These are phyloP conservation scores for Hypoxylon fragiforme DNA, from an alignment of 495 filamentous ascomycete species.

Conservation along the genomic window DNA sequence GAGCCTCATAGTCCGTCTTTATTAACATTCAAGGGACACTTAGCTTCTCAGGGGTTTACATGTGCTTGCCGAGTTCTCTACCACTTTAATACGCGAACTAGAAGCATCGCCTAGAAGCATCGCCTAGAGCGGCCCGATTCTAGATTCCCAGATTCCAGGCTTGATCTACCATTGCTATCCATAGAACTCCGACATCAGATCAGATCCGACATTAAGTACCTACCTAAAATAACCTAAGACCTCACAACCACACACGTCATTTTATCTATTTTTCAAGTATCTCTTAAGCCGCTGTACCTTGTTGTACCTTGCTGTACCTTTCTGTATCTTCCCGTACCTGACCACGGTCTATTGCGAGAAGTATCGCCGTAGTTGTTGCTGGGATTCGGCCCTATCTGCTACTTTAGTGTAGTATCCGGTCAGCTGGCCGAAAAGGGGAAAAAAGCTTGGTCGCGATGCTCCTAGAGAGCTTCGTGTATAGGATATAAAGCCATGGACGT, in stretches of 20 bases:
- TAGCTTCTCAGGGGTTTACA: slow-evolving; percentile 11
- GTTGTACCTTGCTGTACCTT: no score
- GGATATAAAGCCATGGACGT: slow-evolving; percentile 30
- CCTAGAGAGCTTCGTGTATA: slow-evolving; percentile 22
- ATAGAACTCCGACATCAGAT: slow-evolving; percentile 4
- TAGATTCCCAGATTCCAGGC: slow-evolving; percentile 10
- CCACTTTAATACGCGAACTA: slow-evolving; percentile 22
- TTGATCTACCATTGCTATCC: slow-evolving; percentile 15
- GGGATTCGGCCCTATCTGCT: slow-evolving; percentile 33
- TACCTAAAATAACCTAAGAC: no score
- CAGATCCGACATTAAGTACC: neutral
- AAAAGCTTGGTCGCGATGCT: slow-evolving; percentile 26
- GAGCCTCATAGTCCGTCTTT: slow-evolving; percentile 29
- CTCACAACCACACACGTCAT: slow-evolving; percentile 20
- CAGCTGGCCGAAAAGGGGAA: slow-evolving; percentile 26
- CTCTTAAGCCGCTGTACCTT: neutral
- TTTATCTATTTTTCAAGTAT: slow-evolving; percentile 10
- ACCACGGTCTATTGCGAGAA: slow-evolving; percentile 16
- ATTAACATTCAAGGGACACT: slow-evolving; percentile 8
- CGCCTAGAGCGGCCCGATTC: slow-evolving; percentile 35
- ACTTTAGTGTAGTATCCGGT: slow-evolving; percentile 9
- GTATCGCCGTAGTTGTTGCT: slow-evolving; percentile 18
- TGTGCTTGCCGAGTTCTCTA: slow-evolving; percentile 30
- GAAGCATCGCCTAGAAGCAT: slow-evolving; percentile 2
- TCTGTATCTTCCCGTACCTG: slow-evolving; percentile 14